Evolutionary conservation across 805 yeast genomes (phyloP), one percentile per base, ranked within the genome.

Genomic region (Cyberlindnera euphorbiae): DNA sequence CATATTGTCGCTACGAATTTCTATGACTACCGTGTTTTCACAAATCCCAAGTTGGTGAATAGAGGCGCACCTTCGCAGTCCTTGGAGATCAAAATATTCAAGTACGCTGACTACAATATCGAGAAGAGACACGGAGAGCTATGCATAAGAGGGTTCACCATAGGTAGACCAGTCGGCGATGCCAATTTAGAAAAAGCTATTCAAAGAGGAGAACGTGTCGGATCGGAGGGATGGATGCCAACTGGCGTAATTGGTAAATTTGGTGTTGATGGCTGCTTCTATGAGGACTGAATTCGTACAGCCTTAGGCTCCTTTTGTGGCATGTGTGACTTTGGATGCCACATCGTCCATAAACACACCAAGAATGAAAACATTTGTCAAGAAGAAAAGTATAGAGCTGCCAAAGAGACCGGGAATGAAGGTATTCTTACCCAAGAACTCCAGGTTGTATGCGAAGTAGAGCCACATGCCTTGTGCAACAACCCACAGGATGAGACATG

Each of bases 381-480:
- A 34, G 55, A 80, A 85, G 60, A 86, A 83, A 17, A 62, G 53
- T 5, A 71, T 46, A 4, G 88, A 68, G 8, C 83, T 69, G 22
- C 57, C 53, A 33, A 82, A 68, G 8, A 86, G 57, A 6, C 75
- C 76, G 5, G 76, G 75, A 48, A 63, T 73, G 53, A 83, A 86
- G 0, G 82, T 77, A 30, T 73, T 63, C 24, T 61, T 52, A 0
- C 96, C 97, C 29, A 79, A 59, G 48, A 90, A 90, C 58, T 90
- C 98, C 29, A 90, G 64, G 26, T 69, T 64, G 61, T 79, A 90
- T 1, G 89, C 97, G 56, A 72, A 77, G 33, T 59, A 71, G 18
- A 90, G 67, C 98, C 98, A 90, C 4, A 67, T 33, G 0, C 70
- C 89, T 58, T 90, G 96, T 0, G 85, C 62, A 0, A 60, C 36